A percentile compares a stretch with the other conserved stretches of the same genome.
These are phyloP conservation scores for Endocalyx cinctus DNA, from an alignment of 2,329 filamentous ascomycete genomes.

Conservation along the genomic window DNA sequence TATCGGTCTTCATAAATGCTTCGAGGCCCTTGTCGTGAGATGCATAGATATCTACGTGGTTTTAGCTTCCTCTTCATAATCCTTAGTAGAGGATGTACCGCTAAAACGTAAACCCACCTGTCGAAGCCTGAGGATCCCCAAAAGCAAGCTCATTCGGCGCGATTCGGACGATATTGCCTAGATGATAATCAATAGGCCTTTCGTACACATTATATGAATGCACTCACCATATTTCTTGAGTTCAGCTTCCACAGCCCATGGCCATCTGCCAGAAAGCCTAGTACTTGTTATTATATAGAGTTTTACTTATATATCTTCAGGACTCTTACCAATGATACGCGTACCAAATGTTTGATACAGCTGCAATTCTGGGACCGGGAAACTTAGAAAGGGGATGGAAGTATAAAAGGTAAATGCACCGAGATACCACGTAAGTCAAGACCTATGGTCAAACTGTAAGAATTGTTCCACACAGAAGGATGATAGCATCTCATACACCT, in stretches of 20 bases:
- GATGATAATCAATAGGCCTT: neutral
- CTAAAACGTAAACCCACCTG: conserved; percentile 2
- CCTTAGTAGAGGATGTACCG: neutral
- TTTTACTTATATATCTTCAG: neutral
- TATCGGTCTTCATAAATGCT: conserved; percentile 16
- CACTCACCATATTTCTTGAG: conserved; percentile 3
- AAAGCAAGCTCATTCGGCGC: conserved; percentile 6
- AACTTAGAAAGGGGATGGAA: conserved; percentile 6
- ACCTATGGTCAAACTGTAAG: no score
- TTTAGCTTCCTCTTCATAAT: neutral
- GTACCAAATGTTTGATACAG: conserved; percentile 4
- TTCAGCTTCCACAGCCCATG: conserved; percentile 5
- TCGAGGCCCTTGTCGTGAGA: conserved; percentile 13
- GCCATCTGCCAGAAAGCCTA: conserved; percentile 3
- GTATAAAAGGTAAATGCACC: no score
- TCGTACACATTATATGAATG: neutral
- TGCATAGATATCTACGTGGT: conserved; percentile 7
- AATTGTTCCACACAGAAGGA: no score
- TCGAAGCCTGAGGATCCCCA: conserved; percentile 3
- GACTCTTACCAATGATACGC: conserved; percentile 6
- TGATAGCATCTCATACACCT: no score
- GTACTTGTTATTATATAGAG: neutral
- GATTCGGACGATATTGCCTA: conserved; percentile 8
- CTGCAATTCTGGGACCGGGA: conserved; percentile 6
- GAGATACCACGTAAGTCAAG: no score